phyloP scores from a whole-genome alignment of 352 stramenopile species.

The Globisporangium cystogenes region DNA sequence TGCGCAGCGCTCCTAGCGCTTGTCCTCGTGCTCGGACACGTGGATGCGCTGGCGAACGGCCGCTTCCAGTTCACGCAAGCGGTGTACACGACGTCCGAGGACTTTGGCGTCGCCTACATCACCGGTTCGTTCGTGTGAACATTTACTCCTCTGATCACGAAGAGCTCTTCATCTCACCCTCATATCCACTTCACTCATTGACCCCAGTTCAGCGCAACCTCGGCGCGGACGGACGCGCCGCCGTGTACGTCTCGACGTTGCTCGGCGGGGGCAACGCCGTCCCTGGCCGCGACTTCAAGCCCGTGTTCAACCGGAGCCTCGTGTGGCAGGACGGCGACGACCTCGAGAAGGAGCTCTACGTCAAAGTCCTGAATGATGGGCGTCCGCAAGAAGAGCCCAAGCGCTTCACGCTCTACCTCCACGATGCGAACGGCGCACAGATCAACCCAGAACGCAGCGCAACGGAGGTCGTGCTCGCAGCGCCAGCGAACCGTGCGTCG shows the following conservation, averaged over 20 bases:
- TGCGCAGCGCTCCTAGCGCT: not conserved
- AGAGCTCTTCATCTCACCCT: too few species aligned
- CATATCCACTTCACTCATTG: too few species aligned
- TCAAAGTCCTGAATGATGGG: slow-evolving; percentile 57
- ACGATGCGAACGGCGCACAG: slow-evolving; percentile 43
- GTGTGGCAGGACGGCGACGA: slow-evolving; percentile 73
- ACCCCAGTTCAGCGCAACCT: slow-evolving; percentile 54
- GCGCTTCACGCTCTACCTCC: slow-evolving; percentile 47
- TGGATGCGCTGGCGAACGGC: slow-evolving; percentile 16
- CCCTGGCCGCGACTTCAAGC: slow-evolving; percentile 43
- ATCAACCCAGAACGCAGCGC: slow-evolving; percentile 46
- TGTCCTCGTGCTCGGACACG: not conserved
- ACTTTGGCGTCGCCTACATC: slow-evolving; percentile 63
- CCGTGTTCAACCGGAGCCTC: slow-evolving; percentile 64
- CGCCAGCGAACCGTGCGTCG: slow-evolving; percentile 45
- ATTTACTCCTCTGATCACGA: too few species aligned
- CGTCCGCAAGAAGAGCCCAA: slow-evolving; percentile 42
- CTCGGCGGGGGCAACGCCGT: slow-evolving; percentile 37
- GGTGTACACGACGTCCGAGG: slow-evolving; percentile 47
- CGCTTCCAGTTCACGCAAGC: slow-evolving; percentile 56
- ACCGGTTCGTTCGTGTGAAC: slow-evolving; percentile 25
- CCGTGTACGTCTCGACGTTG: slow-evolving; percentile 58
- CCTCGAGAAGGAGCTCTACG: slow-evolving; percentile 58
- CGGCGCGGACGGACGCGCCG: slow-evolving; percentile 46
- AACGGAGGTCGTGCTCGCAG: slow-evolving; percentile 38